A percentile compares a stretch with the other conserved stretches of the same genome.
Evolutionary conservation across 2,329 filamentous ascomycete genomes (phyloP).

Genomic region (Aureobasidium sp.): DNA sequence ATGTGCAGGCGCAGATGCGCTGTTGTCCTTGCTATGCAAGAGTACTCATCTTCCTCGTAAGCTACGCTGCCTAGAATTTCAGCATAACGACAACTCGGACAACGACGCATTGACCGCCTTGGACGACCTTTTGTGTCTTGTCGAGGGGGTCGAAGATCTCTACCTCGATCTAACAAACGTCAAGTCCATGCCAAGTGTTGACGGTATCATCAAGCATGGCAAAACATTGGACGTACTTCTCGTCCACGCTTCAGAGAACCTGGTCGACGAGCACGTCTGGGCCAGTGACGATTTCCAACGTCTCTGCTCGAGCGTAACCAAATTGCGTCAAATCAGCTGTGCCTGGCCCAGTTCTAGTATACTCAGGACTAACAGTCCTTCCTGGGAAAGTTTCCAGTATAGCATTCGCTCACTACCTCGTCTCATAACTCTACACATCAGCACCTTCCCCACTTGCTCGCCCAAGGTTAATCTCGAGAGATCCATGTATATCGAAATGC

Average conservation of each 20-base stretch:
- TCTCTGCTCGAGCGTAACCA: constrained; percentile 36
- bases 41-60: constrained; percentile 35
- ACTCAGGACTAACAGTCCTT: constrained; percentile 20
- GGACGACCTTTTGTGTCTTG: constrained; percentile 39
- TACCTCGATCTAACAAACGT: constrained; percentile 36
- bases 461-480: constrained; percentile 22
- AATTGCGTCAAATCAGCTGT: constrained; percentile 38
- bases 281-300: constrained; percentile 35
- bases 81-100: constrained; percentile 40
- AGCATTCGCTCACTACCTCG: constrained; percentile 24
- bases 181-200: constrained; percentile 33
- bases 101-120: constrained; percentile 38
- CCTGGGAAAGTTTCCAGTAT: not conserved
- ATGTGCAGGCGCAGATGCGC: constrained; percentile 38
- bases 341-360: constrained; percentile 39
- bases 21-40: constrained; percentile 40
- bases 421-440: constrained; percentile 40
- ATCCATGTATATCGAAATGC: not conserved
- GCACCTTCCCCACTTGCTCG: constrained; percentile 39
- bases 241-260: constrained; percentile 31
- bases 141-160: constrained; percentile 35
- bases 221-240: constrained; percentile 38
- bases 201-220: constrained; percentile 36
- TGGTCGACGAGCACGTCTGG: constrained; percentile 34
- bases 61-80: constrained; percentile 37